Evolutionary conservation across 331 rosid genomes (phyloP).

Genomic region (Ulmus americana): DNA sequence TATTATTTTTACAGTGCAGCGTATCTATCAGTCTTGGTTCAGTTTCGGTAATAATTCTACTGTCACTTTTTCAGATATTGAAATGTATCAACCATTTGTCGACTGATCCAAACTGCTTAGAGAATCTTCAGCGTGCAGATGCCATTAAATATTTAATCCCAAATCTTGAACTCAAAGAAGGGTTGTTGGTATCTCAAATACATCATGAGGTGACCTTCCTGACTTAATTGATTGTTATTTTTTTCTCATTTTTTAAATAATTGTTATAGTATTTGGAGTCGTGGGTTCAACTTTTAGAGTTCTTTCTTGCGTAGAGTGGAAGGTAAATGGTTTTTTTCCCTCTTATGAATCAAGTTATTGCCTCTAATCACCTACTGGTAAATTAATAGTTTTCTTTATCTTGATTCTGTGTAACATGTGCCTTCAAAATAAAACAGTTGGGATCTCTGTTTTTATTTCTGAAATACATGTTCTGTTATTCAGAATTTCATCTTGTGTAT

Average conservation of each 20-base stretch:
- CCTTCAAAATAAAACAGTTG: no score
- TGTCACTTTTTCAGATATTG: slow-evolving; percentile 55
- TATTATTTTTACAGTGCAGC: slow-evolving; percentile 5
- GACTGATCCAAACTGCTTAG: slow-evolving; percentile 98
- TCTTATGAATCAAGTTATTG: not conserved
- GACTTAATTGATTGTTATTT: not conserved
- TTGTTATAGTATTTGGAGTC: not conserved
- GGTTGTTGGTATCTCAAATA: slow-evolving; percentile 84
- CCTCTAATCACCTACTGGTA: not conserved
- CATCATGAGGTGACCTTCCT: slow-evolving; percentile 66
- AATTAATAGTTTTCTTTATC: not conserved
- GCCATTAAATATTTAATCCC: slow-evolving; percentile 97
- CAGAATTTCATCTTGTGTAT: not conserved
- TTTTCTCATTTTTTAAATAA: not conserved
- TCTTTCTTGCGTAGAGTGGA: not conserved
- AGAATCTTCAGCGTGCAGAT: slow-evolving; percentile 97
- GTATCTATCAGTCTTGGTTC: slow-evolving; percentile 15
- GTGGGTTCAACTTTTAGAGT: not conserved
- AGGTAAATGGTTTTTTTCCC: not conserved
- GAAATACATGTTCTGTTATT: not conserved
- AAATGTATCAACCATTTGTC: slow-evolving; percentile 87
- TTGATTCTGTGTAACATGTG: not conserved
- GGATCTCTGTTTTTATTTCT: no score
- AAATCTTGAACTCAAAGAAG: slow-evolving; percentile 96
- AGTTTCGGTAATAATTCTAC: slow-evolving; percentile 12